Percentiles rank a stretch among this genome's conserved stretches.
phyloP scores from a whole-genome alignment of 1,284 basidiomycete genomes.

The Apiotrichum veenhuisii region DNA sequence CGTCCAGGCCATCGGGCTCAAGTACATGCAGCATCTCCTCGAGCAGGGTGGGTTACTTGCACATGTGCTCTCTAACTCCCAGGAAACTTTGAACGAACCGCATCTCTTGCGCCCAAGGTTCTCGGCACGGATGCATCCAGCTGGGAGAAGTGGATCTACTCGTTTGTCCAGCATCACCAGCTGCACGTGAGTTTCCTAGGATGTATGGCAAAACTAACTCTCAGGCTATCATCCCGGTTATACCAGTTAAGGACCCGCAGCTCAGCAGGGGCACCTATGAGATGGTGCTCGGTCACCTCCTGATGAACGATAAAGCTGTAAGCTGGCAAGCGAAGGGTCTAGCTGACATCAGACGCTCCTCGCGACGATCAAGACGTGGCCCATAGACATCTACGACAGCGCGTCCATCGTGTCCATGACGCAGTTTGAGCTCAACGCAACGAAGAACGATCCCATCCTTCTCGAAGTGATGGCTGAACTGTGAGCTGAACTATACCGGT shows the following conservation, averaged over 20 bases:
- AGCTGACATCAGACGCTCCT: conserved; percentile 60
- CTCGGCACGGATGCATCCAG: conserved; percentile 70
- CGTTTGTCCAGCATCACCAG: conserved; percentile 78
- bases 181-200: conserved; percentile 59
- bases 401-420: conserved; percentile 81
- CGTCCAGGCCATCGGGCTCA: conserved; percentile 71
- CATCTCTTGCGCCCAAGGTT: conserved; percentile 78
- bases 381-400: conserved; percentile 83
- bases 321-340: conserved; percentile 23
- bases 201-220: not conserved
- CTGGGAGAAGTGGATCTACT: conserved; percentile 96
- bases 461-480: conserved; percentile 93
- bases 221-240: conserved; percentile 79
- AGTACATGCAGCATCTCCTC: conserved; percentile 76
- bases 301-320: conserved; percentile 72
- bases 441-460: conserved; percentile 60
- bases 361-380: conserved; percentile 81
- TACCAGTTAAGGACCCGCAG: conserved; percentile 77
- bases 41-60: conserved; percentile 58
- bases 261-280: conserved; percentile 86
- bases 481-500: conserved; percentile 25
- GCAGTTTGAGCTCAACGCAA: conserved; percentile 71
- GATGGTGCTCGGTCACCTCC: conserved; percentile 85
- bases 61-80: conserved; percentile 10
- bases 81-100: conserved; percentile 81